Evolutionary conservation across 2,329 filamentous ascomycete genomes (phyloP).

Genomic region (Calonectria hawksworthii): DNA sequence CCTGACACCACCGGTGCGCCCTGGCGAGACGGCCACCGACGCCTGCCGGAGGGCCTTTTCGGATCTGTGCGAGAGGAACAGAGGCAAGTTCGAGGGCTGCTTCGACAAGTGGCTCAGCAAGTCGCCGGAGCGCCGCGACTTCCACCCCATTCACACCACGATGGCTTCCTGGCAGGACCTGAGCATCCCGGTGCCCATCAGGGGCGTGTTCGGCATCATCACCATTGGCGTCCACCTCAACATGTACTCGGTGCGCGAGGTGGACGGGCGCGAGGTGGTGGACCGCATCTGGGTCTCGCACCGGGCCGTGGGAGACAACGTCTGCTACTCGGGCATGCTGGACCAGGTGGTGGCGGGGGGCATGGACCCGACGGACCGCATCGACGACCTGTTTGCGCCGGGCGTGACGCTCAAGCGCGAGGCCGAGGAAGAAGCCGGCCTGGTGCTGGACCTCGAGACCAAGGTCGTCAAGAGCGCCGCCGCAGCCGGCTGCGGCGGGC

Average conservation of each 20-base stretch:
- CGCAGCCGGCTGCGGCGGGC: neutral
- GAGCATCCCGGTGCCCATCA: constrained; percentile 49
- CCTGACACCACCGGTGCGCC: constrained; percentile 40
- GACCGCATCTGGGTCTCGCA: constrained; percentile 52
- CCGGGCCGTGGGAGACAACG: constrained; percentile 42
- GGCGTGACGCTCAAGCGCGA: constrained; percentile 49
- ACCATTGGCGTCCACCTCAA: constrained; percentile 56
- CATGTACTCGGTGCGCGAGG: constrained; percentile 48
- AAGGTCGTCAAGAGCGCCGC: constrained; percentile 29
- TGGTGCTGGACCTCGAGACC: constrained; percentile 43
- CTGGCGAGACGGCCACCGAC: constrained; percentile 22
- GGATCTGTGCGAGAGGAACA: constrained; percentile 45
- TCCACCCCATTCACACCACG: constrained; percentile 48
- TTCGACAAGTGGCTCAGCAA: constrained; percentile 45
- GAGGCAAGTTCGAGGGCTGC: constrained; percentile 41
- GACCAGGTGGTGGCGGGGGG: constrained; percentile 56
- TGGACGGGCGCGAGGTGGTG: constrained; percentile 38
- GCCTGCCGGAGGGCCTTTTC: constrained; percentile 37
- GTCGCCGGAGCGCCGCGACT: constrained; percentile 36
- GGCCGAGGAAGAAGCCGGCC: constrained; percentile 51
- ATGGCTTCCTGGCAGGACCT: constrained; percentile 39
- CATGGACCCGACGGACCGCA: constrained; percentile 48
- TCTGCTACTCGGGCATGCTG: constrained; percentile 52
- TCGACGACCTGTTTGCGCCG: constrained; percentile 39
- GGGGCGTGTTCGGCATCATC: constrained; percentile 53